Percentiles rank a stretch among this genome's conserved stretches.
phyloP scores from a whole-genome alignment of 176 grass and related monocot genomes.

The barley (Hordeum vulgare) region DNA sequence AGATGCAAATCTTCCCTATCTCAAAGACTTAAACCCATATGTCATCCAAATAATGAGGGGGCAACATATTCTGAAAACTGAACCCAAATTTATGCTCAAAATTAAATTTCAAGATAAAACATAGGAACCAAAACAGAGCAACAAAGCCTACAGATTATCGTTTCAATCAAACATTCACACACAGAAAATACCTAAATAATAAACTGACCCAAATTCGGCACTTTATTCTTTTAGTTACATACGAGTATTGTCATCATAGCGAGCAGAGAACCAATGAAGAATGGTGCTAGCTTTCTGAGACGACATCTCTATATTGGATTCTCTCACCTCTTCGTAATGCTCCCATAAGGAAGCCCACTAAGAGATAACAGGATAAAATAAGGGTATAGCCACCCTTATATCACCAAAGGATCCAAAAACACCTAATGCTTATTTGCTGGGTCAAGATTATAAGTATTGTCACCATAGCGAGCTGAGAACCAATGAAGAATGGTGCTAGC shows the following conservation, averaged over 20 bases:
- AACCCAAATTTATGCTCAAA: not conserved
- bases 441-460: not conserved
- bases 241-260: conserved; percentile 36
- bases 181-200: not conserved
- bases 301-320: conserved; percentile 36
- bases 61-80: not conserved
- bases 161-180: not conserved
- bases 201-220: not conserved
- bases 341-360: not conserved
- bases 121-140: not conserved
- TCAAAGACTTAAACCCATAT: not conserved
- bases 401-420: conserved; percentile 23
- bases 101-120: not conserved
- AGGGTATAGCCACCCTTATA: conserved; percentile 8
- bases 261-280: conserved; percentile 35
- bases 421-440: not conserved
- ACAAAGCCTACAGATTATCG: not conserved
- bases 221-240: not conserved
- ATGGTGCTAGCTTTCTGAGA: conserved; percentile 45
- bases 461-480: conserved; percentile 50
- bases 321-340: not conserved
- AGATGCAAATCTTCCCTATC: not conserved
- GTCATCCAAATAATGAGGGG: not conserved
- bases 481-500: conserved; percentile 24
- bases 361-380: conserved; percentile 10